These are phyloP conservation scores for Mycena belliarum DNA, from an alignment of 768 basidiomycete species.

Conservation along the genomic window DNA sequence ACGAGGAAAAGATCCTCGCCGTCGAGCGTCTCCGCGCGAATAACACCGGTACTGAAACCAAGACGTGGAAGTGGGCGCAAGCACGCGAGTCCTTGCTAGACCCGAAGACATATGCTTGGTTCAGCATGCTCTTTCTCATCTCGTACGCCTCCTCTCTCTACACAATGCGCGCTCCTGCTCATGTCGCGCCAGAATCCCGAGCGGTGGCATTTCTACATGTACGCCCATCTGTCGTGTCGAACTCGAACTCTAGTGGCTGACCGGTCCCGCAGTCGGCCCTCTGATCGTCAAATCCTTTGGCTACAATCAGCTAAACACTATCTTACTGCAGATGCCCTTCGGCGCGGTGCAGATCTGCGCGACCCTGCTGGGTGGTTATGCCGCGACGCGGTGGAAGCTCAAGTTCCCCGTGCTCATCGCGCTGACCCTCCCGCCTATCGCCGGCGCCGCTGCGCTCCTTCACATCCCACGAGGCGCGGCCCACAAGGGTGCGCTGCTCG, in stretches of 20 bases:
- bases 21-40: slow-evolving; percentile 24
- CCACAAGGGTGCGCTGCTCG: slow-evolving; percentile 15
- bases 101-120: slow-evolving; percentile 21
- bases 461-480: slow-evolving; percentile 7
- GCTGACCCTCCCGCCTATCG: slow-evolving; percentile 20
- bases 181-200: slow-evolving; percentile 5
- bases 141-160: slow-evolving; percentile 1
- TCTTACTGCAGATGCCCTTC: slow-evolving; percentile 23
- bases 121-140: slow-evolving; percentile 22
- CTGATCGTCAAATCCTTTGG: slow-evolving; percentile 26
- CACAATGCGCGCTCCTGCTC: background rate
- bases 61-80: slow-evolving; percentile 28
- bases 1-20: slow-evolving; percentile 20
- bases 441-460: slow-evolving; percentile 19
- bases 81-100: slow-evolving; percentile 19
- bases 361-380: slow-evolving; percentile 11
- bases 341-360: slow-evolving; percentile 21
- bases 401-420: slow-evolving; percentile 15
- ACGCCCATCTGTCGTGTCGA: background rate
- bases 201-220: slow-evolving; percentile 20
- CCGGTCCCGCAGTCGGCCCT: slow-evolving; percentile 10
- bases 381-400: slow-evolving; percentile 12
- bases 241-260: background rate
- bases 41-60: slow-evolving; percentile 25
- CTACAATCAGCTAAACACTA: slow-evolving; percentile 19